Evolutionary conservation across 2,329 filamentous ascomycete species (phyloP).

Genomic region (Diaporthe vexans): DNA sequence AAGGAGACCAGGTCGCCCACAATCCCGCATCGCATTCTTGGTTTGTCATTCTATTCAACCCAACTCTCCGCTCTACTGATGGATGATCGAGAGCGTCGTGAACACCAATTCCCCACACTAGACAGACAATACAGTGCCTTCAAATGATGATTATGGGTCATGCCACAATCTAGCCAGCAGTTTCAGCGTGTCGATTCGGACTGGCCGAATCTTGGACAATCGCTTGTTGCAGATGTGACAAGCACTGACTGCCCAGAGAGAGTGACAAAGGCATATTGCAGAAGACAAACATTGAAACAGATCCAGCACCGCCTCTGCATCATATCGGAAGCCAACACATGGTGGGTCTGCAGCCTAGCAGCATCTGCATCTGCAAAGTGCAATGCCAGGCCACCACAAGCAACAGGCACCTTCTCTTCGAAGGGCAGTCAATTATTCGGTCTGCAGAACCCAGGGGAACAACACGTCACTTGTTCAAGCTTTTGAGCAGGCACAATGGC

Average conservation of each 20-base stretch:
- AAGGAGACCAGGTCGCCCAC: slow-evolving; percentile 15
- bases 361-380: not conserved
- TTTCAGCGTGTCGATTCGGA: not conserved
- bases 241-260: not conserved
- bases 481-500: not conserved
- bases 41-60: not conserved
- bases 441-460: not conserved
- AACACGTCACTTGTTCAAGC: not conserved
- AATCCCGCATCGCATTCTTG: not conserved
- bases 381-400: not conserved
- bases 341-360: slow-evolving; percentile 12
- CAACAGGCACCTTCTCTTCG: not conserved
- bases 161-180: not conserved
- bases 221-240: not conserved
- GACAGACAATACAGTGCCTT: not conserved
- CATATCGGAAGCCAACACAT: too few species aligned
- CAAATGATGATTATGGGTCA: not conserved
- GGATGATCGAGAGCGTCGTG: not conserved
- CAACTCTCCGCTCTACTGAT: not conserved
- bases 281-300: not conserved
- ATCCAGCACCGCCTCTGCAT: not conserved
- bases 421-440: not conserved
- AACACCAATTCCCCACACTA: not conserved
- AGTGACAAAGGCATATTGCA: not conserved
- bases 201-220: not conserved